Evolutionary conservation across 768 basidiomycete species (phyloP).

Genomic region (Podaxis sp.): DNA sequence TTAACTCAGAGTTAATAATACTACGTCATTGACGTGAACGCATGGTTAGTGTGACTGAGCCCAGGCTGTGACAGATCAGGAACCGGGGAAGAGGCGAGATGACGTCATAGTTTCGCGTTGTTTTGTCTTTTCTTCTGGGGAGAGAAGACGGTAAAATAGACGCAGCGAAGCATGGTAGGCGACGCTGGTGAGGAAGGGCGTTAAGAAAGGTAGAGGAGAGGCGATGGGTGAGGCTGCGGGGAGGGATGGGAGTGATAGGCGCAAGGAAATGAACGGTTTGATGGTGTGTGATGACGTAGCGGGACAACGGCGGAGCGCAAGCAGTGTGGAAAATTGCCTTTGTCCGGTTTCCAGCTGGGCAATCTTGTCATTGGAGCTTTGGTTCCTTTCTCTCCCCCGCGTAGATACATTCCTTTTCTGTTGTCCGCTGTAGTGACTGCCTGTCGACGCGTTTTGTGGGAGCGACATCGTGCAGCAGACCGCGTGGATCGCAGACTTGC

Average conservation of each 20-base stretch:
- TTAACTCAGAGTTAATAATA: background rate
- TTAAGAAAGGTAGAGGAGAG: background rate
- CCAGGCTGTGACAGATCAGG: slow-evolving; percentile 14
- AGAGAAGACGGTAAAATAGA: background rate
- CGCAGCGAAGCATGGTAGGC: background rate
- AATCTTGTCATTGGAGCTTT: background rate
- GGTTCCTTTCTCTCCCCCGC: background rate
- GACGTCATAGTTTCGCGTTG: slow-evolving; percentile 12
- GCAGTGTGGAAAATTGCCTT: slow-evolving; percentile 10
- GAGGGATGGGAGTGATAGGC: slow-evolving; percentile 5
- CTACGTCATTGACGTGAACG: slow-evolving; percentile 15
- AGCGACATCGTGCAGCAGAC: slow-evolving; percentile 5
- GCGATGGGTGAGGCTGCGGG: background rate
- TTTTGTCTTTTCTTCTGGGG: slow-evolving; percentile 4
- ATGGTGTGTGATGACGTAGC: slow-evolving; percentile 14
- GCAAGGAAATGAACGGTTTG: slow-evolving; percentile 10
- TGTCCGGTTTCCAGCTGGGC: slow-evolving; percentile 2
- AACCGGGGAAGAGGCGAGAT: slow-evolving; percentile 10
- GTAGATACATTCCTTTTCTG: background rate
- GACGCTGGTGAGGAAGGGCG: background rate
- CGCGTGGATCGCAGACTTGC: slow-evolving; percentile 9
- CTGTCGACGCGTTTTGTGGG: slow-evolving; percentile 1
- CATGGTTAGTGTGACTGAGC: slow-evolving; percentile 13
- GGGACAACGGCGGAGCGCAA: slow-evolving; percentile 10
- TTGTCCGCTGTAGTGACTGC: background rate